Conservation (phyloP, 352 stramenopile species). For the Pythium sp. region DNA sequence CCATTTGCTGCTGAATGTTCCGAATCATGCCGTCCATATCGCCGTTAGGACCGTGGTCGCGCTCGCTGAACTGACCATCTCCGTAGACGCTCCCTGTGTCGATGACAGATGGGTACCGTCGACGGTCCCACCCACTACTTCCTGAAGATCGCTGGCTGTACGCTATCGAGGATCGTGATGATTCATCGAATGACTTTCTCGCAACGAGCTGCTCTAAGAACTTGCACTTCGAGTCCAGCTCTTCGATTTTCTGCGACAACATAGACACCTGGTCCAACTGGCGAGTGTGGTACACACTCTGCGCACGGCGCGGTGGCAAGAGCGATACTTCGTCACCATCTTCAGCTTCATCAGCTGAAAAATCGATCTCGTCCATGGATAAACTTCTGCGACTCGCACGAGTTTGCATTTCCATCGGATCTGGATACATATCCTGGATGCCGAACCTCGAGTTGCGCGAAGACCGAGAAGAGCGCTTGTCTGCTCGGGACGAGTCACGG, state of each 20-base stretch:
- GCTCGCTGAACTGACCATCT: slow-evolving; percentile 16
- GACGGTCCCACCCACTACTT: slow-evolving; percentile 16
- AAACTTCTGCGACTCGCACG: slow-evolving; percentile 34
- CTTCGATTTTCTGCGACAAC: slow-evolving; percentile 67
- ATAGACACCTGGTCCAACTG: slow-evolving; percentile 61
- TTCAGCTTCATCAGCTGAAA: slow-evolving; percentile 43
- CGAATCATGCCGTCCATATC: slow-evolving; percentile 71
- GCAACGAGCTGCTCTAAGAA: slow-evolving; percentile 74
- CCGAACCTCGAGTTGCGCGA: slow-evolving; percentile 13
- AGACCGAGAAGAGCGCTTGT: slow-evolving; percentile 4
- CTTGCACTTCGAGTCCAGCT: slow-evolving; percentile 78
- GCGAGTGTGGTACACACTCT: slow-evolving; percentile 46
- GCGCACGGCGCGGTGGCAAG: slow-evolving; percentile 47
- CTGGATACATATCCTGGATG: slow-evolving; percentile 4
- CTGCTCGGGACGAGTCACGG: slow-evolving; percentile 2
- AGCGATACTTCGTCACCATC: slow-evolving; percentile 42
- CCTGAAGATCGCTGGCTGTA: slow-evolving; percentile 12
- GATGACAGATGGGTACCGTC: slow-evolving; percentile 18
- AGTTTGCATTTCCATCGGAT: slow-evolving; percentile 9
- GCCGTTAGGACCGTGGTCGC: slow-evolving; percentile 29
- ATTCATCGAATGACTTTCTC: slow-evolving; percentile 45
- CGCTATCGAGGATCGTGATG: slow-evolving; percentile 13
- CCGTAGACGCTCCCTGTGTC: slow-evolving; percentile 8
- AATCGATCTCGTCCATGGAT: slow-evolving; percentile 38
- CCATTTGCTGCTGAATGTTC: slow-evolving; percentile 83